Evolutionary conservation across 2,329 filamentous ascomycete genomes (phyloP), one percentile per base, ranked within the genome.

Genomic region (Esteya vermicola): DNA sequence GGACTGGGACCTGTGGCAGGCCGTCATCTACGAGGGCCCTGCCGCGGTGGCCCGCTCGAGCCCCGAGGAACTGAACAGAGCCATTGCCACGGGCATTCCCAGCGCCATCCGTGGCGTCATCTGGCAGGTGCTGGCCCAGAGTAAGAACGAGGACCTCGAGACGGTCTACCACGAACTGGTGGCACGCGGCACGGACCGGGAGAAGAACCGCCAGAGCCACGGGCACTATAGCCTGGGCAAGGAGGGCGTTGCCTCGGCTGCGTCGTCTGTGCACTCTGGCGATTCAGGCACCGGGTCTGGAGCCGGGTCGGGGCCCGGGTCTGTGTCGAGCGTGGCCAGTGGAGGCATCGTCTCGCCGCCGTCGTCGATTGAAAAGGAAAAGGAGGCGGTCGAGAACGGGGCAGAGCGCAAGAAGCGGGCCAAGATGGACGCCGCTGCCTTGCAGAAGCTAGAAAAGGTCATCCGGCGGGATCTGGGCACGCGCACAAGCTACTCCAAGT

Each of bases 1-100:
- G n/a, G 86, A 98, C 55, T 98, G 91, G 91, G 91, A 98, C 58
- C 64, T 98, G 30, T 98, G 91, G 91, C 89, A 98, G 56, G 77
- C 82, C 20, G 81, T 98, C 4, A 91, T 98, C 26, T 93, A 95
- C 49, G 85, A 95, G 62, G 91, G 91, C 0, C 86, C 88, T 14
- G 77, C 85, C 22, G 89, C 85, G 9, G 82, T 96, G 37, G 82
- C 85, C 10, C 77, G 85, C 44, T 86, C 85, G 4, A 94, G 86
- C 53, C 72, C 89, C 0, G 85, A 93, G 51, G 88, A 95, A 56
- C 65, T 98, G 42, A 94, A 89, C 54, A 76, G 72, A 48, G 88
- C 91, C 19, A 95, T 98, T 50, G 84, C 89, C 37, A 83, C 81
- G 30, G 91, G 91, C 25, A 98, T 98, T 42, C 91, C 91, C 1